A percentile compares a stretch with the other conserved stretches of the same genome.
phyloP scores from a whole-genome alignment of 805 yeast genomes.

The Kuraishia piskuri region DNA sequence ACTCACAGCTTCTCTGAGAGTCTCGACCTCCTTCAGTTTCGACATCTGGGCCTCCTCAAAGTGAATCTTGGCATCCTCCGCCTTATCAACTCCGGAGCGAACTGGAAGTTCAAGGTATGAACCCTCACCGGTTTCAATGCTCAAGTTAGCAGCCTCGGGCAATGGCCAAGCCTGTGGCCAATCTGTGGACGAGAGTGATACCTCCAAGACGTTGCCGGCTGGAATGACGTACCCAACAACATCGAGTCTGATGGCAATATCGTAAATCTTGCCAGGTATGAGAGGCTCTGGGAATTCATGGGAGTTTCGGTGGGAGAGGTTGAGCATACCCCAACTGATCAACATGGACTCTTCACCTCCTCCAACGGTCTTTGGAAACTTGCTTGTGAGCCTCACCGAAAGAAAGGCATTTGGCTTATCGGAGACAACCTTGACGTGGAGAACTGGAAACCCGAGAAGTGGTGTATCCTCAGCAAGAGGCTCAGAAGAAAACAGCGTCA shows the following conservation, averaged over 20 bases:
- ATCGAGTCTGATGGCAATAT: slow-evolving; percentile 26
- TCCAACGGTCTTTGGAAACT: slow-evolving; percentile 21
- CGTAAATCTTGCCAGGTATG: slow-evolving; percentile 22
- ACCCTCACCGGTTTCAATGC: neutral
- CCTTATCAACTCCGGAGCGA: neutral
- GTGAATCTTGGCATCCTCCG: neutral
- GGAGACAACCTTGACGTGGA: slow-evolving; percentile 23
- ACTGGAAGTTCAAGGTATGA: neutral
- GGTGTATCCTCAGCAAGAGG: slow-evolving; percentile 15
- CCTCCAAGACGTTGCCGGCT: slow-evolving; percentile 28
- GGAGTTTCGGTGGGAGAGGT: slow-evolving; percentile 30
- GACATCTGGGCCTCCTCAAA: neutral
- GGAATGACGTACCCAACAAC: slow-evolving; percentile 27
- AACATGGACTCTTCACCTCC: slow-evolving; percentile 23
- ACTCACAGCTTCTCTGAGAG: neutral
- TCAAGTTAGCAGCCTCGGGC: slow-evolving; percentile 28
- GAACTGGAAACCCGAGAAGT: slow-evolving; percentile 28
- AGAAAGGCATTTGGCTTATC: slow-evolving; percentile 29
- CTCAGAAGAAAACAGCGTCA: slow-evolving; percentile 26
- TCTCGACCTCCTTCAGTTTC: slow-evolving; percentile 2
- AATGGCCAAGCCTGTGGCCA: slow-evolving; percentile 43
- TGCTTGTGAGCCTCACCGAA: slow-evolving; percentile 29
- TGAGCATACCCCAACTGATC: slow-evolving; percentile 36
- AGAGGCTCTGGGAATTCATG: slow-evolving; percentile 30
- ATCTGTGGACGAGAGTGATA: slow-evolving; percentile 34